These are phyloP conservation scores for Tetrastigma voinierianum DNA, from an alignment of 164 flowering plant species.

Conservation along the genomic window DNA sequence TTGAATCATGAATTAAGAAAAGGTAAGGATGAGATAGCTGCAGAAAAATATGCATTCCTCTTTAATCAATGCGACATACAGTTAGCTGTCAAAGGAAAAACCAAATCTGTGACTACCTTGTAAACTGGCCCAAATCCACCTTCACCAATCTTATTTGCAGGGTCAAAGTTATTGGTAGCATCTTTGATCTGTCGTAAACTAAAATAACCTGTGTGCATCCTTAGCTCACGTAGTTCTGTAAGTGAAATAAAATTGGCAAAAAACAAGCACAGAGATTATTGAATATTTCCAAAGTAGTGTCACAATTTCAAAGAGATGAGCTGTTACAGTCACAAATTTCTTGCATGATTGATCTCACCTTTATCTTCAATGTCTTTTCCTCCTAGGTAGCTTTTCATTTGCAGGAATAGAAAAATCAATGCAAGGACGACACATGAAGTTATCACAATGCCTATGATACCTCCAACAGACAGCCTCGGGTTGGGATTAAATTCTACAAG, in stretches of 20 bases:
- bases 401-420: too few species aligned
- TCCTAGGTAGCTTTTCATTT: constrained; percentile 54
- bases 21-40: too few species aligned
- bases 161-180: constrained; percentile 74
- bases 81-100: background rate
- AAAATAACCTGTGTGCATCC: constrained; percentile 64
- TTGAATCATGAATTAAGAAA: background rate
- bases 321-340: background rate
- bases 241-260: too few species aligned
- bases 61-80: too few species aligned
- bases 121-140: constrained; percentile 88
- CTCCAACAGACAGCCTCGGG: constrained; percentile 55
- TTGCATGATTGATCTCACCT: constrained; percentile 34
- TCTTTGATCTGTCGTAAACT: constrained; percentile 65
- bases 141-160: constrained; percentile 80
- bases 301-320: background rate
- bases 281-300: too few species aligned
- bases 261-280: too few species aligned
- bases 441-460: constrained; percentile 57
- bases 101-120: constrained; percentile 43
- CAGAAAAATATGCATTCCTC: too few species aligned
- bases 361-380: constrained; percentile 46
- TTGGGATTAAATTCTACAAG: constrained; percentile 55
- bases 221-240: constrained; percentile 58
- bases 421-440: constrained; percentile 33